Evolutionary conservation across 2,329 filamentous ascomycete genomes (phyloP), one percentile per base, ranked within the genome.

Genomic region (Stemphylium beticola): DNA sequence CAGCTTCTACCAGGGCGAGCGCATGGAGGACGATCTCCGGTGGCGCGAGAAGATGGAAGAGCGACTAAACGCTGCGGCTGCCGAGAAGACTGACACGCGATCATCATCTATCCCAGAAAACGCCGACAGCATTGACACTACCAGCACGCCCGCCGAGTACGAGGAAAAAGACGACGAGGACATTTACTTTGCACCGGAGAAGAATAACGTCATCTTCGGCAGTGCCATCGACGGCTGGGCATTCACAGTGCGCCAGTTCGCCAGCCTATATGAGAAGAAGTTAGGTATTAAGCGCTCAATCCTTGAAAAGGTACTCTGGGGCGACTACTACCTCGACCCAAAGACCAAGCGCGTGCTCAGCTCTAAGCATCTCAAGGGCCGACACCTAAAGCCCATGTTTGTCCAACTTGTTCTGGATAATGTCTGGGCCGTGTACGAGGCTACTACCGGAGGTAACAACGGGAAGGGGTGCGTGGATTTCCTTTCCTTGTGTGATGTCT

Each of bases 151-250:
- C 29, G 80, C 79, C 9, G 83, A 85, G 41, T 99, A 92, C 65
- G 88, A 97, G 74, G 95, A 98, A 73, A 87, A 87, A 65, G 93
- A 97, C 68, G 95, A 99, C 69, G 93, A 98, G 74, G 93, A 97
- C 74, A 87, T 99, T 22, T 99, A 99, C 75, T 99, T 99, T 77
- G 92, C 95, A 0, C 95, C 95, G 0, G 95, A 99, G 72, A 96
- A 93, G 77, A 97, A 97, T 76, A 99, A 99, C 71, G 95, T 99
- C 74, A 98, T 99, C 61, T 99, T 99, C 75, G 92, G 92, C 79
- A 98, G 93, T 73, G 95, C 95, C 55, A 89, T 96, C 52, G 95
- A 99, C 72, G 95, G 95, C n/a, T 99, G 95, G 95, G 95, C 95
- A 2, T 99, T 99, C 69, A 99, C 95, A 0, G 88, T 96, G 44